These are phyloP conservation scores for Aspergillus alliaceus DNA, from an alignment of 2,329 filamentous ascomycete genomes.

Conservation along the genomic window DNA sequence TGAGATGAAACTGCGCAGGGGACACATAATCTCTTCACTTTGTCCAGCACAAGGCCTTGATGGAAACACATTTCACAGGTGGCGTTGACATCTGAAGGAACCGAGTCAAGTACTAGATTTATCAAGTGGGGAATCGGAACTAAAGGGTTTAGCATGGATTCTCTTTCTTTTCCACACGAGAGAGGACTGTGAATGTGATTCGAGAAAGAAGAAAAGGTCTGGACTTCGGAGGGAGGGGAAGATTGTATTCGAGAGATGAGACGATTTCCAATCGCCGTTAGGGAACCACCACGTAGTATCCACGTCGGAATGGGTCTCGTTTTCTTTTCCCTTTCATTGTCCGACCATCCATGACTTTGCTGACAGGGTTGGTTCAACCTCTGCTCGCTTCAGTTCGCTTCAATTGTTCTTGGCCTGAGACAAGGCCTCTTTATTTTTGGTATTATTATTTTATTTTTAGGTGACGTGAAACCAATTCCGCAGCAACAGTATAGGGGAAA, in stretches of 20 bases:
- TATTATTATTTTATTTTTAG: background rate
- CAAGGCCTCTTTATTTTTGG: too few species aligned
- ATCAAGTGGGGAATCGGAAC: background rate
- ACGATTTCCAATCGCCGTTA: background rate
- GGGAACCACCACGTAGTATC: background rate
- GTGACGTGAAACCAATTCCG: background rate
- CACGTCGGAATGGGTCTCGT: background rate
- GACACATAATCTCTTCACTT: background rate
- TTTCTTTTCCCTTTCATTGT: constrained; percentile 15
- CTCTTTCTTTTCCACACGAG: background rate
- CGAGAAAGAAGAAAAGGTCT: background rate
- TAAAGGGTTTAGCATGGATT: background rate
- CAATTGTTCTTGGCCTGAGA: background rate
- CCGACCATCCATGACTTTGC: background rate
- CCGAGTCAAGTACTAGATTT: background rate
- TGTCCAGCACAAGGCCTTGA: background rate
- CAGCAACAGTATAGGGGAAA: background rate
- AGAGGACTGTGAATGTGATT: background rate
- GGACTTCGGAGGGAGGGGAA: background rate
- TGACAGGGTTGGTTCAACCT: background rate
- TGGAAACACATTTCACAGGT: background rate
- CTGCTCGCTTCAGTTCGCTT: background rate
- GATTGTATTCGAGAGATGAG: background rate
- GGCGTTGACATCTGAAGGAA: background rate
- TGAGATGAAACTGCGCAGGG: background rate